A percentile compares a stretch with the other conserved stretches of the same genome.
Evolutionary conservation across 1,284 basidiomycete species (phyloP).

Genomic region (Cerrena zonata): DNA sequence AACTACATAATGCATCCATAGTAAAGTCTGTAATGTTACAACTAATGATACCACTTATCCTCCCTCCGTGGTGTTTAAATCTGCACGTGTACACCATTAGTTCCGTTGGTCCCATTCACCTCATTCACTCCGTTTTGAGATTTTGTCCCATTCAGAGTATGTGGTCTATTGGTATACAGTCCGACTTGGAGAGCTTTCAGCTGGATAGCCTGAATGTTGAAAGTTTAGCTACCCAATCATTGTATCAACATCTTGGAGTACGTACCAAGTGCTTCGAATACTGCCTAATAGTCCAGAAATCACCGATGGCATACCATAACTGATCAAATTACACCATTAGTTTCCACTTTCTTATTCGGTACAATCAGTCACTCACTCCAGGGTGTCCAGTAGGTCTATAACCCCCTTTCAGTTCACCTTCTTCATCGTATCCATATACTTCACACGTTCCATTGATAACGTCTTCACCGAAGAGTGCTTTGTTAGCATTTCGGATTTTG

Average conservation of each 20-base stretch:
- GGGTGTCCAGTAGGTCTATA: constrained; percentile 30
- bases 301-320: constrained; percentile 34
- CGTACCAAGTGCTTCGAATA: constrained; percentile 32
- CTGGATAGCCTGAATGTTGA: constrained; percentile 27
- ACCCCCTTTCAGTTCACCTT: constrained; percentile 47
- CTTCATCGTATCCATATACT: constrained; percentile 50
- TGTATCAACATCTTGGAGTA: background rate
- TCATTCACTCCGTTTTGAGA: background rate
- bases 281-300: constrained; percentile 28
- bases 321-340: constrained; percentile 7
- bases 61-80: too few relatives aligned
- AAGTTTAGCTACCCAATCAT: background rate
- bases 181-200: constrained; percentile 31
- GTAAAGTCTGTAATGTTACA: background rate
- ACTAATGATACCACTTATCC: background rate
- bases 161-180: constrained; percentile 5
- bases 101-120: background rate
- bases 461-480: constrained; percentile 40
- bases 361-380: constrained; percentile 13
- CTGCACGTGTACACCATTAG: too few relatives aligned
- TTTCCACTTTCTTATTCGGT: background rate
- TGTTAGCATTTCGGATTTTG: constrained; percentile 32
- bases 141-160: background rate
- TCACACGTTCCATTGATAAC: constrained; percentile 38
- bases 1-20: background rate